Evolutionary conservation across 345 rosid genomes (phyloP).

Genomic region (Salix exigua): DNA sequence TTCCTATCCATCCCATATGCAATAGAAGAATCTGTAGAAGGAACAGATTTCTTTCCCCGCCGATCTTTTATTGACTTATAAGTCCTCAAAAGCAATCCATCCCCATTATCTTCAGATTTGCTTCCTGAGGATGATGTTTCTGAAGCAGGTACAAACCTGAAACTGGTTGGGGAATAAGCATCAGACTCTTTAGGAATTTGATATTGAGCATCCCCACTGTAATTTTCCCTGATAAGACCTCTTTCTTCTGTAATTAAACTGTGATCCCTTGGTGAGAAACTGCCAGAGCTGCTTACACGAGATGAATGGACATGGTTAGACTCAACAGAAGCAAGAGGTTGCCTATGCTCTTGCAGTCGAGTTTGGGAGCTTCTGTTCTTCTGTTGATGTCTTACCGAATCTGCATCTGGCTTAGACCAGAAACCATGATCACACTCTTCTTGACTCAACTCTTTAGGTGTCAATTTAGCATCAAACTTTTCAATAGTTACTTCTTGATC

Average conservation of each 20-base stretch:
- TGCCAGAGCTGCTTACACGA: background rate
- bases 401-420: constrained; percentile 5
- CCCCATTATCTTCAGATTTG: constrained; percentile 17
- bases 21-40: constrained; percentile 1
- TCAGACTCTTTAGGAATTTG: background rate
- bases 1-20: constrained; percentile 6
- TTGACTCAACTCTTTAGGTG: background rate
- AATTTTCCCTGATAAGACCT: background rate
- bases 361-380: background rate
- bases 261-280: constrained; percentile 3
- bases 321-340: background rate
- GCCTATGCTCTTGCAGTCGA: constrained; percentile 1
- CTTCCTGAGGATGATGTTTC: constrained; percentile 6
- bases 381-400: background rate
- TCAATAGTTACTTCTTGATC: constrained; percentile 9
- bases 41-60: constrained; percentile 2
- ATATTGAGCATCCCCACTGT: background rate
- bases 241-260: background rate
- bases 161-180: background rate
- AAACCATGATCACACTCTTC: constrained; percentile 4
- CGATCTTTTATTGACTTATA: constrained; percentile 10
- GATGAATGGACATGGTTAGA: constrained; percentile 6
- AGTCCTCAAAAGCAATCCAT: background rate
- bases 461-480: constrained; percentile 4
- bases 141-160: constrained; percentile 3